Evolutionary conservation across 257 asterid genomes (phyloP), one percentile per base, ranked within the genome.

Genomic region (Jasminum sambac): DNA sequence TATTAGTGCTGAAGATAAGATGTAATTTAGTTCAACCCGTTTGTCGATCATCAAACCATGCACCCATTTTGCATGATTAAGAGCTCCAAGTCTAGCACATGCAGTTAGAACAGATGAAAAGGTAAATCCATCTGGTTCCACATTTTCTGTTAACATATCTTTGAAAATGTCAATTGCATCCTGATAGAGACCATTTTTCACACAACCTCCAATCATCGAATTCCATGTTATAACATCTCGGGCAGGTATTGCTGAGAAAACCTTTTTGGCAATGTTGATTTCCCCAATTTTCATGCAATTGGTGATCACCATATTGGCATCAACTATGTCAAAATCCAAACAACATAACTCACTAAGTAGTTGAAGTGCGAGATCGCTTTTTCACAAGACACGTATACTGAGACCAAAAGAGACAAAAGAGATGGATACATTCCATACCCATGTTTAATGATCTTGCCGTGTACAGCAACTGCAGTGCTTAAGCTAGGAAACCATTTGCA

Each of bases 141-240:
- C 69, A 14, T 70, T 52, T 38, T 84, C 67, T 64, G 58, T 52
- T 64, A 85, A 10, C 97, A 91, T 87, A 64, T 86, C 88, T 60
- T 79, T 76, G 65, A 91, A 89, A 65, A 82, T 48, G 69, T 60
- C 66, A 6, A 88, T 63, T 69, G 93, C 91, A 72, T 86, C 93
- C 68, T 68, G 62, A 70, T 72, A 87, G 30, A 69, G 72, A 39
- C 81, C 78, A 66, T 80, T 80, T 82, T 69, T 85, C 5, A 90
- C 86, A 77, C 40, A 81, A 69, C 96, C 96, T n/a, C 92, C 92
- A 44, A 90, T 90, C 0, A 69, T 71, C 23, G 86, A 84, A 82
- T 90, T 91, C 96, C 98, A 91, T 11, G 96, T 84, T 63, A 87
- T 91, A 69, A 86, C 82, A 84, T 91, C 95, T 42, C 79, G 93